Evolutionary conservation across 2,329 filamentous ascomycete species (phyloP), one percentile per base, ranked within the genome.

Genomic region (Sporothrix humicola): DNA sequence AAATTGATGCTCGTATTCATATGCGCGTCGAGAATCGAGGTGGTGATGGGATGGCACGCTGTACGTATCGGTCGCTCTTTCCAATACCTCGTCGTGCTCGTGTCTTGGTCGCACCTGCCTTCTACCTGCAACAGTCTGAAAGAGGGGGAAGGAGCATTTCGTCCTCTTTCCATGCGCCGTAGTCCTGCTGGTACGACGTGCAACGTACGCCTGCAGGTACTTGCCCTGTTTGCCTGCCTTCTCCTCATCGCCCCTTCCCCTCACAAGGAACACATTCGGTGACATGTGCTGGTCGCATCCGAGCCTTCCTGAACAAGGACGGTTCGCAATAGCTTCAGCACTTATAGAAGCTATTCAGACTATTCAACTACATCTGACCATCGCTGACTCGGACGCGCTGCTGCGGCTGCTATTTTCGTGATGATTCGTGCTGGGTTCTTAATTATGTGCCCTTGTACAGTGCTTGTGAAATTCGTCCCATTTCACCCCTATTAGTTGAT

Each of bases 301-400:
- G 59, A 17, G 58, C 59, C 15, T 42, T 17, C 4, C 61, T 66
- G 23, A 44, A 66, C 61, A 44, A 48, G 42, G 13, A 17, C 15
- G 61, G 26, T 66, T n/a, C 46, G 61, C 48, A 44, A 44, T 48
- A n/a, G 61, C 42, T 26, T 66, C 20, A 15, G 3, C n/a, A 8
- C n/a, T 6, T 13, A n/a, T n/a, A 58, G 23, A 58, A 37, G 3
- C 31, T 37, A 37, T 37, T 37, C 31, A 37, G 54, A n/a, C 52
- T 23, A 56, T 8, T 3, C 37, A 63, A 10, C 8, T 20, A 12
- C 52, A 23, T 23, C 52, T 56, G 52, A 23, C 61, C 61, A 63
- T 66, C 61, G 61, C 61, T 65, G 59, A 46, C 59, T 65, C 37
- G 59, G 17, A 17, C n/a, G 44, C 42, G 6, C 26, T 10, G n/a